Conservation (phyloP, 2,329 filamentous ascomycete genomes). For the Hysterium pulicare region DNA sequence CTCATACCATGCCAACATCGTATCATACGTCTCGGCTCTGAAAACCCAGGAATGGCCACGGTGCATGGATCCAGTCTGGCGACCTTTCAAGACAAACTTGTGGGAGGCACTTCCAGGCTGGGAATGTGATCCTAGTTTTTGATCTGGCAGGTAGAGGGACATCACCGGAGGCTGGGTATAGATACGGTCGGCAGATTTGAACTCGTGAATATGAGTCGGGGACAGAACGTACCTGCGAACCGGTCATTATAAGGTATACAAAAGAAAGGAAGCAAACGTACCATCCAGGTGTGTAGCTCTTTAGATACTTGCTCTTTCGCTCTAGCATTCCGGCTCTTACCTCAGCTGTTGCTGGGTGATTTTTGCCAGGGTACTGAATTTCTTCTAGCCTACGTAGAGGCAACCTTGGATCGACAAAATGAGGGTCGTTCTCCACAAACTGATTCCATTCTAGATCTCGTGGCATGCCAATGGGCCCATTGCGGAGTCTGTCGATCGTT, state of each 20-base stretch:
- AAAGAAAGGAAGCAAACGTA: slow-evolving; percentile 44
- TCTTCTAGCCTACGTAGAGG: slow-evolving; percentile 74
- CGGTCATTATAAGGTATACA: slow-evolving; percentile 4
- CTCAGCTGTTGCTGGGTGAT: slow-evolving; percentile 78
- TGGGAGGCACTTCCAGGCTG: slow-evolving; percentile 78
- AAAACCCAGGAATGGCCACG: slow-evolving; percentile 70
- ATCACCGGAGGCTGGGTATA: slow-evolving; percentile 81
- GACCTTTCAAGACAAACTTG: slow-evolving; percentile 97
- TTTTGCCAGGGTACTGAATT: slow-evolving; percentile 86
- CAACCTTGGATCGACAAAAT: slow-evolving; percentile 81
- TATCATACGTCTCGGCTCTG: slow-evolving; percentile 72
- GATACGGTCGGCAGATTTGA: slow-evolving; percentile 94
- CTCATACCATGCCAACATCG: slow-evolving; percentile 95
- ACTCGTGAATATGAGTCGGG: slow-evolving; percentile 95
- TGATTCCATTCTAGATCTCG: slow-evolving; percentile 88
- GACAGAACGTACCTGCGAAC: slow-evolving; percentile 81
- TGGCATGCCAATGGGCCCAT: slow-evolving; percentile 85
- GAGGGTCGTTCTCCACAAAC: slow-evolving; percentile 76
- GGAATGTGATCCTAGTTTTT: slow-evolving; percentile 92
- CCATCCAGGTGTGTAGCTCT: slow-evolving; percentile 96
- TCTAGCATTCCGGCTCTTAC: slow-evolving; percentile 88
- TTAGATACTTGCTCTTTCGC: slow-evolving; percentile 97
- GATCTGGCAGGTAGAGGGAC: slow-evolving; percentile 91
- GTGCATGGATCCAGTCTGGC: slow-evolving; percentile 89
- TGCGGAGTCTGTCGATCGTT: slow-evolving; percentile 75